Conservation (phyloP, 371 early-diverging fungal species). For the Lichtheimia ornata region DNA sequence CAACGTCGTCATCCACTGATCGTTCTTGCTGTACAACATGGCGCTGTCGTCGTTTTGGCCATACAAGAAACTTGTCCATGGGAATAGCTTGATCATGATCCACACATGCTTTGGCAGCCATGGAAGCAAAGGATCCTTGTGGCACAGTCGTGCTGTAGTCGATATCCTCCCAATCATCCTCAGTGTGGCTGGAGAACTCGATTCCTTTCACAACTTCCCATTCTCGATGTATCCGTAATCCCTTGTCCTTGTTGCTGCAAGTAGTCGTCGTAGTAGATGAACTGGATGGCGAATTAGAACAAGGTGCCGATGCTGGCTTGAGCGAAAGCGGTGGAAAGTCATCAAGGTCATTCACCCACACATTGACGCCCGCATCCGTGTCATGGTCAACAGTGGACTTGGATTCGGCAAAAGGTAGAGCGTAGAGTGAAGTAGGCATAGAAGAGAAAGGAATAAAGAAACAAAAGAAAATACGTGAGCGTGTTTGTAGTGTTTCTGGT, state of each 20-base stretch:
- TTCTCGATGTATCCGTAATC: not conserved
- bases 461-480: too few relatives aligned
- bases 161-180: not conserved
- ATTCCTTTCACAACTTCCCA: not conserved
- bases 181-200: slow-evolving; percentile 1
- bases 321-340: not conserved
- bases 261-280: not conserved
- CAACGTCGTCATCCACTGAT: not conserved
- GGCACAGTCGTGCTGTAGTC: not conserved
- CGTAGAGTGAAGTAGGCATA: not conserved
- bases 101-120: not conserved
- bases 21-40: not conserved
- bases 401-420: not conserved
- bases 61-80: too few relatives aligned
- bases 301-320: not conserved
- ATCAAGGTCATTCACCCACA: not conserved
- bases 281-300: not conserved
- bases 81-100: too few relatives aligned
- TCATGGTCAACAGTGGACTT: not conserved
- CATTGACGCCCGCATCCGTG: not conserved
- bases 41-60: too few relatives aligned
- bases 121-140: not conserved
- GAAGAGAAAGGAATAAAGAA: too few relatives aligned
- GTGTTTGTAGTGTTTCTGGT: too few relatives aligned
- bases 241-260: too few relatives aligned